phyloP scores from a whole-genome alignment of 73 alveolate species.

The Tetrahymena thermophila region DNA sequence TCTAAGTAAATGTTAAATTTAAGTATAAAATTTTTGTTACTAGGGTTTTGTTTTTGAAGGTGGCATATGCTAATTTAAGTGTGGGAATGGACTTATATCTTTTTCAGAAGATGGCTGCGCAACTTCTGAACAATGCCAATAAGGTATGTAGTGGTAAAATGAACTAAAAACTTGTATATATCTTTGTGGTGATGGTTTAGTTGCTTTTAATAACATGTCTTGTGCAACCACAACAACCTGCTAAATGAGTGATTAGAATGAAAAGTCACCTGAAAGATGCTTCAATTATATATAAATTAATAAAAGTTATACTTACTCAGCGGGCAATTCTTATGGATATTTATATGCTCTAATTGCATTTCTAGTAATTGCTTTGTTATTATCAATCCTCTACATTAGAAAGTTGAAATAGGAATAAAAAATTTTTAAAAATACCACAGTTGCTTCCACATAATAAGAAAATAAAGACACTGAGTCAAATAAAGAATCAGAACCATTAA shows the following conservation, averaged over 20 bases:
- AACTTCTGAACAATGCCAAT: background rate
- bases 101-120: background rate
- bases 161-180: background rate
- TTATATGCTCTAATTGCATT: too few relatives aligned
- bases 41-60: background rate
- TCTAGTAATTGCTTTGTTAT: too few relatives aligned
- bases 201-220: background rate
- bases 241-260: background rate
- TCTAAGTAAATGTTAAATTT: background rate
- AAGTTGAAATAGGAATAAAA: too few relatives aligned
- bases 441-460: background rate
- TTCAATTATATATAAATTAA: too few relatives aligned
- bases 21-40: too few relatives aligned
- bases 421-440: too few relatives aligned
- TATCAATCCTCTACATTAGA: too few relatives aligned
- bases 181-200: background rate
- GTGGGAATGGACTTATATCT: background rate
- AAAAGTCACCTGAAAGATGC: background rate
- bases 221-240: background rate
- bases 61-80: background rate
- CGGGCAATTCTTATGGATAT: too few relatives aligned
- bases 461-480: too few relatives aligned
- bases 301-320: too few relatives aligned
- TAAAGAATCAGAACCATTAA: background rate
- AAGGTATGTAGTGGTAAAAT: background rate